Evolutionary conservation across 2,329 filamentous ascomycete species (phyloP), one percentile per base, ranked within the genome.

Genomic region (Fonsecaea multimorphosa): DNA sequence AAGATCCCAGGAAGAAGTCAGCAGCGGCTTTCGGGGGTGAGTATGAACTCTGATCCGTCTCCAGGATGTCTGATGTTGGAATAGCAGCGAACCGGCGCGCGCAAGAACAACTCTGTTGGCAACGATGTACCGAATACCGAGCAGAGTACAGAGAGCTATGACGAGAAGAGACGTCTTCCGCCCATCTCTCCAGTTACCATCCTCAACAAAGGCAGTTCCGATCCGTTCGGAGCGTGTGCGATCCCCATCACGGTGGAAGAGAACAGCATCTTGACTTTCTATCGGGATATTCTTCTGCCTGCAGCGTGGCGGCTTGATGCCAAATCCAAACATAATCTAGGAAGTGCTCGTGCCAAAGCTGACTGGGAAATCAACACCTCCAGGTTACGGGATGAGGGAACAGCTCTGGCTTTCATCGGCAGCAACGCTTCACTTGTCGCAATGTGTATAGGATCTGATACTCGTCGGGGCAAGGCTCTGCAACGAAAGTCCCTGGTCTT

Each of bases 191-290:
- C 44, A 2, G 19, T 49, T 7, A 49, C 19, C 7, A 12, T 49
- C 22, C 44, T 49, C 19, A 49, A 49, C 44, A 49, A 24, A 49
- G 44, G 44, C 44, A 49, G n/a, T 24, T 49, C 44, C 11, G 44
- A 49, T 12, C 44, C 44, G 44, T 49, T 49, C 5, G 22, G 19
- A 22, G 44, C 44, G 19, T 24, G 19, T 16, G 44, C 44, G 11
- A 12, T 49, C 44, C 44, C 44, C 44, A 49, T 49, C 22, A 49
- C 44, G 2, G 44, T 22, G 9, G 44, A 49, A 49, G 44, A 49
- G 19, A 49, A 49, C n/a, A 49, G 19, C 19, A 24, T 49, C 22
- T 3, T 49, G 44, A 24, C 44, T 5, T 49, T 49, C 44, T 49
- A 49, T 19, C 44, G 44, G 8, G 44, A 49, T 49, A 49, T 49